Evolutionary conservation across 192 early-diverging fungal genomes (phyloP), one percentile per base, ranked within the genome.

Genomic region (Chytriomyces sp.): DNA sequence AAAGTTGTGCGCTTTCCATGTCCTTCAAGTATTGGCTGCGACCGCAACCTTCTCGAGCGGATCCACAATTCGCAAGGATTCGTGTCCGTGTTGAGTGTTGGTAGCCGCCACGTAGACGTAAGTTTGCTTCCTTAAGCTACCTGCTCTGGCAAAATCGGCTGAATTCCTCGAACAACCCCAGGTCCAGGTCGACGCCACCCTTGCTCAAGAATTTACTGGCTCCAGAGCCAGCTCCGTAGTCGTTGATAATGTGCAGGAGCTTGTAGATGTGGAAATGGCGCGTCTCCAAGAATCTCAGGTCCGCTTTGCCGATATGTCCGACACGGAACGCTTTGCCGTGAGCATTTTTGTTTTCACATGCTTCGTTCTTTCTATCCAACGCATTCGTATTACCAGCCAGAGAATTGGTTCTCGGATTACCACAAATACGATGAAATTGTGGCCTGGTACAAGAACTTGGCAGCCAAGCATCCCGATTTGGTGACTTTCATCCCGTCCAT

Each of bases 401-500:
- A 74, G 34, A 54, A 69, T 38, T 87, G 75, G 78, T 85, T 85
- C 80, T 70, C 36, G 17, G 80, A 79, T 59, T 87, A 85, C 71
- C 83, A 85, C 57, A 40, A 54, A 5, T 81, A 79, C 62, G 55
- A 53, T 25, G 79, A 81, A 5, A 86, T 88, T 72, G 71, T 72
- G 54, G 74, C 74, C 30, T 86, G 84, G 77, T 86, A 75, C 72
- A 53, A 81, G 49, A 73, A 72, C 58, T 63, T 86, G 17, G 78
- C 83, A 5, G 75, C 71, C 3, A 73, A 79, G 55, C 74, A 82
- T 68, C 81, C 81, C 19, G 74, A 77, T 31, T 64, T 88, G 54
- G 74, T 85, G 38, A 83, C 81, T 0, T 86, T 75, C 59, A 78
- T 85, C 34, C 86, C 86, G 1, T 86, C 84, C 7, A 83, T 89